Base-by-base conservation (phyloP, 1,284 basidiomycete genomes). In the Neolentinus lepideus region DNA sequence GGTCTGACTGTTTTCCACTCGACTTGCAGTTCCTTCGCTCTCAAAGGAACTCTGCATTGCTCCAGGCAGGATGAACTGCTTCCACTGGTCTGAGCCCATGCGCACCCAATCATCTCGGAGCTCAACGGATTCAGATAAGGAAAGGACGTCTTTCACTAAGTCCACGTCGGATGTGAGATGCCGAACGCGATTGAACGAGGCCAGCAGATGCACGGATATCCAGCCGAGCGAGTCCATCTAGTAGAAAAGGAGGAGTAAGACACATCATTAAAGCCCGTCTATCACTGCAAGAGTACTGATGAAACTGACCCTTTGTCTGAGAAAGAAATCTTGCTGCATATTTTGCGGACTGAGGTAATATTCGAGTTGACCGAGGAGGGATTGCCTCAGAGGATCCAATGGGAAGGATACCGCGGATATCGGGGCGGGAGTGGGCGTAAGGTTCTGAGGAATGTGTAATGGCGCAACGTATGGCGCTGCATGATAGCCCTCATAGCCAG, bases 171-270 rank as follows among this genome's bases (percentile, higher is more conserved):
- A 67, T 4, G 91, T 91, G 57, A 94, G 69, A 55, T 76, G 77
- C 64, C 78, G 81, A 57, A 96, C 81, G 45, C 94, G 86, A 64
- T 91, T 92, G 78, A 96, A 97, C 10, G 90, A 89, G 3, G 90
- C 88, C 56, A 97, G 79, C 56, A 92, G 75, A 10, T 79, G 63
- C 46, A 95, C 87, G 21, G 87, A 81, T 55, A 97, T 87, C 92
- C 92, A 97, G 16, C 94, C 94, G 59, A 81, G 76, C 2, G 81
- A 77, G 66, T 96, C 92, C 94, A 97, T 95, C 92, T 96, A 22
- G 25, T 53, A 27, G 16, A 22, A n/a, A 52, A 25, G 1, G 24
- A 10, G 43, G 31, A 50, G 52, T 43, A 58, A 55, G 54, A 55
- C 45, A 43, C 25, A 48, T 14, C 11, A 57, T 45, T 22, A 57